Conservation (phyloP, 495 filamentous ascomycete species). For the Aspergillus steynii region DNA sequence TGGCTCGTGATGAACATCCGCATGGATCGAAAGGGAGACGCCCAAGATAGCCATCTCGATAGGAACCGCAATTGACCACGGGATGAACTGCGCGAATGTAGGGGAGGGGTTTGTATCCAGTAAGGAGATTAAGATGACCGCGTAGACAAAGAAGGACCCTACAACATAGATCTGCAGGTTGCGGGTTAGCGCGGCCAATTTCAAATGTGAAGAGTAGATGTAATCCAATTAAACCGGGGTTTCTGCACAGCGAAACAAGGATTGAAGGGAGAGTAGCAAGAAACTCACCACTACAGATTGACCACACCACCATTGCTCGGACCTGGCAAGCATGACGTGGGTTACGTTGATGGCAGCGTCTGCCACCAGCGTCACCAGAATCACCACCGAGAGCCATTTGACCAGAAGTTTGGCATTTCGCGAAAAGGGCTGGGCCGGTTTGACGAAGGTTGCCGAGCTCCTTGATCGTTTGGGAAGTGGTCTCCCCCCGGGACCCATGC, state of each 20-base stretch:
- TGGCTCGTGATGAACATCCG: slow-evolving; percentile 57
- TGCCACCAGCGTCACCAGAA: slow-evolving; percentile 70
- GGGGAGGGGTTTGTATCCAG: slow-evolving; percentile 77
- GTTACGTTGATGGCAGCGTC: slow-evolving; percentile 73
- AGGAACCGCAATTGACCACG: slow-evolving; percentile 68
- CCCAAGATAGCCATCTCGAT: slow-evolving; percentile 70
- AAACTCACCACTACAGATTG: slow-evolving; percentile 74
- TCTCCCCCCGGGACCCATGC: slow-evolving; percentile 74
- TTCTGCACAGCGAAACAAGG: not conserved
- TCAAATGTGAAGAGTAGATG: not conserved
- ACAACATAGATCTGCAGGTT: slow-evolving; percentile 71
- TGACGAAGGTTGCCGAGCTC: slow-evolving; percentile 35
- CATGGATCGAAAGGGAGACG: slow-evolving; percentile 62
- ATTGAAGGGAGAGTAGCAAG: slow-evolving; percentile 7
- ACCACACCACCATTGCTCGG: slow-evolving; percentile 88
- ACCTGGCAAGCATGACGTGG: slow-evolving; percentile 66
- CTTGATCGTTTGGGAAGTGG: slow-evolving; percentile 64
- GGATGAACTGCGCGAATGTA: slow-evolving; percentile 66
- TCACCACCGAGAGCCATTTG: slow-evolving; percentile 66
- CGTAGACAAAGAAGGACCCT: slow-evolving; percentile 74
- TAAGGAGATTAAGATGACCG: slow-evolving; percentile 72
- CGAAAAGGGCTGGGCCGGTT: slow-evolving; percentile 51
- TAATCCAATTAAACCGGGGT: not conserved
- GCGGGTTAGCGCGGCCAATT: not conserved
- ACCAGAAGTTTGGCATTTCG: slow-evolving; percentile 65